Evolutionary conservation across 441 rosid species (phyloP), one percentile per base, ranked within the genome.

Genomic region (Kokia cookei): DNA sequence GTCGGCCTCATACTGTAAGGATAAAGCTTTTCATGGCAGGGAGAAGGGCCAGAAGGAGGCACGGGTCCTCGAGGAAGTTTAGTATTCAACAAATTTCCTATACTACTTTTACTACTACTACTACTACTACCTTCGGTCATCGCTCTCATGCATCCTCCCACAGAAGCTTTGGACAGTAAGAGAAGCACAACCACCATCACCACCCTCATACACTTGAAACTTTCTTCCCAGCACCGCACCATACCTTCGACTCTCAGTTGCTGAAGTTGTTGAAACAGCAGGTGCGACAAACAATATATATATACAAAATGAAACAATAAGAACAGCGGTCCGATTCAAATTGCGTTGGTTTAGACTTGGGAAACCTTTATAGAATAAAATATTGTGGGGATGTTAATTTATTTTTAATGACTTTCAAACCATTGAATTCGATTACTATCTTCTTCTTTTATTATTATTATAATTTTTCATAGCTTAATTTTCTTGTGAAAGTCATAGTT

Each of bases 11-110:
- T 73, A 11, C 13, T 7, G 60, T 32, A 63, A 35, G 81, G 79
- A 50, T 66, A 40, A 77, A 82, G 82, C 60, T 75, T 72, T 73
- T 88, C 63, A 61, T 86, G 88, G 61, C 89, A 86, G 2, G 63
- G 79, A 26, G 87, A 86, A 4, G 87, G 82, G 7, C 77, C 82
- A 1, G 88, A 79, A 68, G 91, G 91, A 1, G 89, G 86, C 79
- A 80, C 87, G 1, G 76, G 80, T 29, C 81, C 89, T 70, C 83
- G 76, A 12, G 76, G 77, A 3, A 86, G 80, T 68, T 17, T 77
- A 60, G 14, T 72, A 35, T 68, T 74, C n/a, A 73, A 43, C 63
- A 77, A 17, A 8, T 73, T 17, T 42, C 17, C 40, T 1, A 66
- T 43, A 29, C 48, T 27, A 14, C 22, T 32, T 32, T 4, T 32